A percentile compares a stretch with the other conserved stretches of the same genome.
These are phyloP conservation scores for Fusarium zealandicum DNA, from an alignment of 2,329 filamentous ascomycete genomes.

Conservation along the genomic window DNA sequence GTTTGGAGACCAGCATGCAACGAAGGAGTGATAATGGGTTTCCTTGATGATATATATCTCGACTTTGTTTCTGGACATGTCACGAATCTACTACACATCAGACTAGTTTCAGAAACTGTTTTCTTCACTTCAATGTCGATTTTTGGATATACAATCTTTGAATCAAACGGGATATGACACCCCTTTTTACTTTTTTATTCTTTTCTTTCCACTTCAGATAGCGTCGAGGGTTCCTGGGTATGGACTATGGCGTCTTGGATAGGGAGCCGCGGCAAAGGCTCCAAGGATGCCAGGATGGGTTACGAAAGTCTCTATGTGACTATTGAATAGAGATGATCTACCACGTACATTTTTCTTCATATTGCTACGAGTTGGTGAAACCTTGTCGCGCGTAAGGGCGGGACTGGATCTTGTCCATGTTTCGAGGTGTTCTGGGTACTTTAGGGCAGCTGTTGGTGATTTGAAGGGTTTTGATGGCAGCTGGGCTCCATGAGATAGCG, in stretches of 20 bases:
- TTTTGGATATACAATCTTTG: conserved; percentile 36
- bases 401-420: no score
- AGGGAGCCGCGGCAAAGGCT: conserved; percentile 39
- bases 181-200: conserved; percentile 31
- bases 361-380: neutral
- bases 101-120: conserved; percentile 22
- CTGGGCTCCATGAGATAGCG: no score
- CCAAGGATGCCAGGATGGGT: conserved; percentile 41
- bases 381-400: neutral
- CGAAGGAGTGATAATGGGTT: conserved; percentile 52
- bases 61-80: conserved; percentile 24
- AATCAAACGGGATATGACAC: conserved; percentile 35
- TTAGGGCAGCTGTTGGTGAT: no score
- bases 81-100: conserved; percentile 30
- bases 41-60: conserved; percentile 22
- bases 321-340: conserved; percentile 42
- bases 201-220: conserved; percentile 34
- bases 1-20: conserved; percentile 66
- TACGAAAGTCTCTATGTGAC: conserved; percentile 34
- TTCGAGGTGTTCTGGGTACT: no score
- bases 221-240: conserved; percentile 35
- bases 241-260: conserved; percentile 43
- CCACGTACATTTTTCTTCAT: conserved; percentile 4
- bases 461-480: no score
- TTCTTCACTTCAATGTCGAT: conserved; percentile 38